A percentile compares a stretch with the other conserved stretches of the same genome.
Conservation (phyloP, 2,329 filamentous ascomycete genomes). For the Ophidiomyces ophidiicola region DNA sequence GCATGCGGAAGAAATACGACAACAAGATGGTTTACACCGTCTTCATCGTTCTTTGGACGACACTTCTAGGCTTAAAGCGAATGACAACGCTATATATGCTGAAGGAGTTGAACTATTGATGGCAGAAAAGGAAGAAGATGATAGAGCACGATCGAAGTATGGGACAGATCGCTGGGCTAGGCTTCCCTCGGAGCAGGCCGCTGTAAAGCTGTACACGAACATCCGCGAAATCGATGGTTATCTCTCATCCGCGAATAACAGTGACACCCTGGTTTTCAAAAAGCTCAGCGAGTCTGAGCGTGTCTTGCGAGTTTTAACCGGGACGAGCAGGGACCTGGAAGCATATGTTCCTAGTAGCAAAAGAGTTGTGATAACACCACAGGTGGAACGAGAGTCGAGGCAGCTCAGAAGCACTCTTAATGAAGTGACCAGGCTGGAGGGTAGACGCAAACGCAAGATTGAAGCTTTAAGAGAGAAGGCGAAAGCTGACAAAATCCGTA, state of each 20-base stretch:
- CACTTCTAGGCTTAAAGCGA: conserved; percentile 75
- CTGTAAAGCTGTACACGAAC: conserved; percentile 60
- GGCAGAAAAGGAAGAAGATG: conserved; percentile 74
- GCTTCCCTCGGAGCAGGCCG: conserved; percentile 55
- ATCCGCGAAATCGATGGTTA: conserved; percentile 75
- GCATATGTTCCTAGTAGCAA: conserved; percentile 81
- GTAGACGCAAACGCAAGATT: conserved; percentile 63
- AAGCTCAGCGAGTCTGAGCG: conserved; percentile 68
- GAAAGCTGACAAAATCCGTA: conserved; percentile 73
- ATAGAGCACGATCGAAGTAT: conserved; percentile 59
- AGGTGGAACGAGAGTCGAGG: conserved; percentile 66
- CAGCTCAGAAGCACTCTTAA: conserved; percentile 69
- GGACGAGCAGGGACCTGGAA: conserved; percentile 68
- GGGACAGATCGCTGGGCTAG: conserved; percentile 80
- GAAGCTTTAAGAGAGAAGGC: conserved; percentile 68
- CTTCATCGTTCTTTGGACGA: conserved; percentile 72
- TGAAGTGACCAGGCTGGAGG: conserved; percentile 73
- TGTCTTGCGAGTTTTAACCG: conserved; percentile 62
- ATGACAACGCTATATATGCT: conserved; percentile 64
- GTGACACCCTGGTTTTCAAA: conserved; percentile 58
- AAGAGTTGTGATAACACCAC: conserved; percentile 63
- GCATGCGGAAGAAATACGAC: conserved; percentile 85
- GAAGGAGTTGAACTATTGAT: conserved; percentile 69
- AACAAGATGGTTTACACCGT: conserved; percentile 71
- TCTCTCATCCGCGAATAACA: conserved; percentile 57